Conservation (phyloP, 768 basidiomycete genomes). For the Ramaria sp. region DNA sequence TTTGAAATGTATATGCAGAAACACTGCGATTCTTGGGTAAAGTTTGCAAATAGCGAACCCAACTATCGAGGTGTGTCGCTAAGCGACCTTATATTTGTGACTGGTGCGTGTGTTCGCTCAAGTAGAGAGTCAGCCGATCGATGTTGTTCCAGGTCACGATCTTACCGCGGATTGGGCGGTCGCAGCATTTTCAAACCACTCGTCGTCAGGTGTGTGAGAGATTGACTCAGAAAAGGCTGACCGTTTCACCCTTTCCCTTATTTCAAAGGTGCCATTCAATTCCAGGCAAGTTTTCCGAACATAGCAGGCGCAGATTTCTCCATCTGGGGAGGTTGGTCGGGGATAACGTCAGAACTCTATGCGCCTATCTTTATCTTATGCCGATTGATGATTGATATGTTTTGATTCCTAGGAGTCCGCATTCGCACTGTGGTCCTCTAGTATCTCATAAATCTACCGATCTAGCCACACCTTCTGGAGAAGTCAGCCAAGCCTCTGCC, state of each 20-base stretch:
- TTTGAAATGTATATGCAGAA: constrained; percentile 6
- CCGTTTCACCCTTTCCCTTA: background rate
- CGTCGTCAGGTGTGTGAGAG: background rate
- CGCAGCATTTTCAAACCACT: background rate
- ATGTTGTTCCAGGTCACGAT: background rate
- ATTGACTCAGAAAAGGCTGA: background rate
- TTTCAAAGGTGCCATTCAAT: constrained; percentile 1
- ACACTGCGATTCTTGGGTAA: constrained; percentile 3
- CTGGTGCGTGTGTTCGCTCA: background rate
- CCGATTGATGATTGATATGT: background rate
- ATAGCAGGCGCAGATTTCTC: constrained; percentile 2
- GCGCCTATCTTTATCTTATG: background rate
- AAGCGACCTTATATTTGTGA: constrained; percentile 7
- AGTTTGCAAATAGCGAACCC: constrained; percentile 1
- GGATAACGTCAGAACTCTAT: background rate
- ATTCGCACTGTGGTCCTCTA: constrained; percentile 6
- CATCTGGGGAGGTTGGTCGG: constrained; percentile 5
- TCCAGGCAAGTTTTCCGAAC: constrained; percentile 2
- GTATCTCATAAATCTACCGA: background rate
- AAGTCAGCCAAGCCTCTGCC: background rate
- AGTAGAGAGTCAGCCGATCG: background rate
- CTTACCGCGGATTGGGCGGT: constrained; percentile 9
- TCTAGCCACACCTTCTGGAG: background rate
- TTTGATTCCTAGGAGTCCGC: background rate
- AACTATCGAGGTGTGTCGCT: constrained; percentile 1